Percentiles rank a stretch among this genome's conserved stretches.
Evolutionary conservation across 1,139 yeast genomes (phyloP).

Genomic region (Pichia sp.): DNA sequence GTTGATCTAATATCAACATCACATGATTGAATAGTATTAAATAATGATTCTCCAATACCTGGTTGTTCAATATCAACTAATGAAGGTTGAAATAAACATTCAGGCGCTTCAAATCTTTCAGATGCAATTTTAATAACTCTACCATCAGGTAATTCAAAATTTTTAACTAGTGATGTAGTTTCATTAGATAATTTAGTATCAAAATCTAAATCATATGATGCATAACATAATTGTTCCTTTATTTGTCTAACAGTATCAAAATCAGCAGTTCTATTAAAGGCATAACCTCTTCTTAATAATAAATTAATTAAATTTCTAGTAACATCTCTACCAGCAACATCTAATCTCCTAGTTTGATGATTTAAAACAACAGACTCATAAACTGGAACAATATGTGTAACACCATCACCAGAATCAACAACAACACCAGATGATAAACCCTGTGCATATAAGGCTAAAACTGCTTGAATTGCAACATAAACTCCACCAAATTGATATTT

Average conservation of each 20-base stretch:
- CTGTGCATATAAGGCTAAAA: slow-evolving; percentile 92
- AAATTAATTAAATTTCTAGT: slow-evolving; percentile 88
- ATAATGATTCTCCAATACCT: slow-evolving; percentile 88
- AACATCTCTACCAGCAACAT: slow-evolving; percentile 97
- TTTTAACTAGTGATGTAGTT: slow-evolving; percentile 87
- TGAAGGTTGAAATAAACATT: slow-evolving; percentile 94
- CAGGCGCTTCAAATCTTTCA: slow-evolving; percentile 97
- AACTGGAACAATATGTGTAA: slow-evolving; percentile 96
- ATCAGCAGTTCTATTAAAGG: slow-evolving; percentile 96
- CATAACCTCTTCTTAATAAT: slow-evolving; percentile 91
- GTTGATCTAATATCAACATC: slow-evolving; percentile 90
- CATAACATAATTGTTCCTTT: slow-evolving; percentile 92
- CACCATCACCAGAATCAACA: slow-evolving; percentile 83
- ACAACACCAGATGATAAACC: slow-evolving; percentile 98
- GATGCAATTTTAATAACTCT: slow-evolving; percentile 90
- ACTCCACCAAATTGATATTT: slow-evolving; percentile 94
- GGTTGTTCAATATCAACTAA: slow-evolving; percentile 97
- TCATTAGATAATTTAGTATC: slow-evolving; percentile 86
- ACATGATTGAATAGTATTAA: slow-evolving; percentile 88
- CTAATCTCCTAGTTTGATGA: slow-evolving; percentile 85
- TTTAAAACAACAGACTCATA: slow-evolving; percentile 93
- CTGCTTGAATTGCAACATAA: slow-evolving; percentile 97
- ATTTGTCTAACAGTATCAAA: slow-evolving; percentile 97
- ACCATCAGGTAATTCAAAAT: slow-evolving; percentile 93
- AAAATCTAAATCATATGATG: slow-evolving; percentile 85